These are phyloP conservation scores for Aspergillus campestris DNA, from an alignment of 495 filamentous ascomycete species.

Conservation along the genomic window DNA sequence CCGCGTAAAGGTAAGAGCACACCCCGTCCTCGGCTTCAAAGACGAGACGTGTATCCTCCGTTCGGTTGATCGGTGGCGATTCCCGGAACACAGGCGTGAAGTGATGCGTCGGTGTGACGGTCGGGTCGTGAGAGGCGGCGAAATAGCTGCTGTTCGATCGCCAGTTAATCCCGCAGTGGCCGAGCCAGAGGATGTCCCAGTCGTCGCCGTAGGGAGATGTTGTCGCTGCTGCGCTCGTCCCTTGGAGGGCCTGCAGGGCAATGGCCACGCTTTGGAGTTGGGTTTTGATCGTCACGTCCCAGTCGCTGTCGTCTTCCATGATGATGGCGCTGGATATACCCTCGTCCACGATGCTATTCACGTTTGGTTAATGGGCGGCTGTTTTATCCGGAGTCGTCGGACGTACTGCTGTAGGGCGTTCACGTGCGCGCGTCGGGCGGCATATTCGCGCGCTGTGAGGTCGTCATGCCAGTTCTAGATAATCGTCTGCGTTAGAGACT, in stretches of 20 bases:
- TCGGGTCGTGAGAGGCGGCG: neutral
- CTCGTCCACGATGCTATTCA: slow-evolving; percentile 29
- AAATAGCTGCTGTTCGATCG: neutral
- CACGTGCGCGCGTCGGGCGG: slow-evolving; percentile 22
- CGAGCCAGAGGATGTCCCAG: slow-evolving; percentile 43
- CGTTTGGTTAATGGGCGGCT: neutral
- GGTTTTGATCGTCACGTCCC: slow-evolving; percentile 41
- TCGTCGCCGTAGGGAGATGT: slow-evolving; percentile 41
- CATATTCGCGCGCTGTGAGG: slow-evolving; percentile 13
- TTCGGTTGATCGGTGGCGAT: slow-evolving; percentile 11
- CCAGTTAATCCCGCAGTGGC: slow-evolving; percentile 27
- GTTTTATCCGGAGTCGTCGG: neutral
- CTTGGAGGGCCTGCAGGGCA: slow-evolving; percentile 25
- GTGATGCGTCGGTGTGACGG: neutral
- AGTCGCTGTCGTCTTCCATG: slow-evolving; percentile 50
- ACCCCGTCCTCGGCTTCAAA: slow-evolving; percentile 39
- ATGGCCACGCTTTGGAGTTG: slow-evolving; percentile 42
- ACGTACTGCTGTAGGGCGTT: slow-evolving; percentile 20
- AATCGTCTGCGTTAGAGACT: neutral
- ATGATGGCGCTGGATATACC: slow-evolving; percentile 38
- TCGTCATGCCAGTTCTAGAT: slow-evolving; percentile 14
- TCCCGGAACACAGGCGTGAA: slow-evolving; percentile 14
- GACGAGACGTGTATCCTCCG: slow-evolving; percentile 38
- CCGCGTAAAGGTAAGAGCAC: slow-evolving; percentile 46
- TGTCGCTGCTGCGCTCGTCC: slow-evolving; percentile 6